Percentiles rank a stretch among this genome's conserved stretches.
Evolutionary conservation across 2,329 filamentous ascomycete genomes (phyloP).

Genomic region (Nannizzia gypsea): DNA sequence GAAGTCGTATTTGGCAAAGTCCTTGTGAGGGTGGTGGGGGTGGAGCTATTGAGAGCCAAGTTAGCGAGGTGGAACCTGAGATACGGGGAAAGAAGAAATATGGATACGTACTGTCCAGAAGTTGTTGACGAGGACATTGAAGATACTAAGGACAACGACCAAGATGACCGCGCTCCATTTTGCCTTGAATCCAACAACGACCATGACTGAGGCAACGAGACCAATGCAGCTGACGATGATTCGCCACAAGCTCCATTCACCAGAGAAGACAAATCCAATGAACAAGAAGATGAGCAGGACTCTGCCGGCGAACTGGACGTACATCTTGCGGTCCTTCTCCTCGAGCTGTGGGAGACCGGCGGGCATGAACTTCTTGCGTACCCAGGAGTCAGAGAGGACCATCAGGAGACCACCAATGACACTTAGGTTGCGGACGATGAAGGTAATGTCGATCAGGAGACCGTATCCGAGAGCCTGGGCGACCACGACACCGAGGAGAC

Average conservation of each 20-base stretch:
- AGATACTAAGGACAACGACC: constrained; percentile 87
- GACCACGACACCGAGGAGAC: constrained; percentile 81
- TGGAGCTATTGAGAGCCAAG: constrained; percentile 54
- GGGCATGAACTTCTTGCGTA: constrained; percentile 92
- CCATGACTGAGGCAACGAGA: constrained; percentile 90
- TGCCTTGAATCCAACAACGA: constrained; percentile 98
- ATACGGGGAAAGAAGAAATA: background rate
- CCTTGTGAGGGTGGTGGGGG: constrained; percentile 96
- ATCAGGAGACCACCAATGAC: constrained; percentile 95
- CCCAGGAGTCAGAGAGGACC: constrained; percentile 97
- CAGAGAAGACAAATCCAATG: constrained; percentile 89
- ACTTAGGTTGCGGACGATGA: constrained; percentile 97
- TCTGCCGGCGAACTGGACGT: constrained; percentile 94
- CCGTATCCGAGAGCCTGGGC: constrained; percentile 93
- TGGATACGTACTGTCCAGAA: constrained; percentile 82
- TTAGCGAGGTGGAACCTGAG: constrained; percentile 1
- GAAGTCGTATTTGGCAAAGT: constrained; percentile 99
- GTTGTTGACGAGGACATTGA: constrained; percentile 97
- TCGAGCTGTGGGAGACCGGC: constrained; percentile 87
- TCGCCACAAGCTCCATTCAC: constrained; percentile 82
- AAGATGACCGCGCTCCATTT: constrained; percentile 96
- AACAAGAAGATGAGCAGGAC: constrained; percentile 97
- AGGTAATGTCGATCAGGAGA: constrained; percentile 97
- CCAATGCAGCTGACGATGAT: constrained; percentile 74
- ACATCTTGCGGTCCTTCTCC: constrained; percentile 99